Base-by-base conservation (phyloP, 2,329 filamentous ascomycete species). In the Colletotrichum sidae region DNA sequence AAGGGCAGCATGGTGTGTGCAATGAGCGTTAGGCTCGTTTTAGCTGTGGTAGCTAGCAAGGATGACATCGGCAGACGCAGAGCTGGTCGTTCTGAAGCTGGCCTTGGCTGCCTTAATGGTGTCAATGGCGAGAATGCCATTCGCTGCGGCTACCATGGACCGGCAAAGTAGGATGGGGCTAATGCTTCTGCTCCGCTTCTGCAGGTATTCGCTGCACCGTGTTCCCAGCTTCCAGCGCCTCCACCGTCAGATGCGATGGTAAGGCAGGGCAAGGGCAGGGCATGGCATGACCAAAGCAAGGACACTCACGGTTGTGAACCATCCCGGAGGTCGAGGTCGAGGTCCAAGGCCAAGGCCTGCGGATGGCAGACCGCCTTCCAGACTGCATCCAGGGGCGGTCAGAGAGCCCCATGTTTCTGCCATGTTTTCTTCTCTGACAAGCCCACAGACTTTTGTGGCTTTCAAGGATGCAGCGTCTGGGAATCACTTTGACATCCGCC, bases 21-120 rank as follows among this genome's bases (percentile, higher is more conserved):
- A 42, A 54, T 60, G 50, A 65, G 60, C 38, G 54, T 59, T 55
- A 59, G 60, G 54, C 60, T 65, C 35, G 54, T 67, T 67, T 67
- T 58, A 65, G 64, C 45, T 65, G 49, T 65, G 17, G 39, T 44
- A 33, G 44, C 64, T 65, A 59, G 64, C 64, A 67, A 59, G 64
- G 64, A 59, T 67, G n/a, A 38, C 41, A 38, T 41, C 53, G 60
- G 38, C 35, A 64, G 49, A n/a, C n/a, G 45, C 42, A 54, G 25
- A 37, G 37, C 57, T 58, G 61, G 57, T 39, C 57, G 37, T 39
- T 58, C 62, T 52, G 39, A 60, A 17, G 57, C 15, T 62, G 57
- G 62, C 37, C 58, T 62, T 62, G 62, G 62, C 57, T 46, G 45
- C 51, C 39, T 42, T 45, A 51, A 61, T 53, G 59, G 51, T 61